A percentile compares a stretch with the other conserved stretches of the same genome.
Conservation (phyloP, 441 rosid genomes). For the Daphne laureola region DNA sequence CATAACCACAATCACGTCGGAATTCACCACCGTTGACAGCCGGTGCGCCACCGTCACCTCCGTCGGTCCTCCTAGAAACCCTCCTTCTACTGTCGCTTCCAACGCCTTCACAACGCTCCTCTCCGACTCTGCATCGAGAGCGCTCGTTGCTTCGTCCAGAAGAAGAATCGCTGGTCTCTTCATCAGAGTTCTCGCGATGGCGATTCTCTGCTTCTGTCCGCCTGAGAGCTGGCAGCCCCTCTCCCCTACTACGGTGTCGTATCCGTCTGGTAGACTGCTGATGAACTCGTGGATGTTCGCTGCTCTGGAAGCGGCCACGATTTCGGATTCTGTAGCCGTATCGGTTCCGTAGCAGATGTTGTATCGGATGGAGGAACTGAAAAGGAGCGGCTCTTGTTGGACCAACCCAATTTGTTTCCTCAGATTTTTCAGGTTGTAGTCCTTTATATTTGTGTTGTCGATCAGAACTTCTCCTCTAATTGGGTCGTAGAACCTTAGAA, state of each 20-base stretch:
- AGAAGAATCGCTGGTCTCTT: slow-evolving; percentile 54
- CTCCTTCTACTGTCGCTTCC: slow-evolving; percentile 24
- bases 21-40: slow-evolving; percentile 48
- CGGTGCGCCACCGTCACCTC: slow-evolving; percentile 63
- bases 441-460: slow-evolving; percentile 30
- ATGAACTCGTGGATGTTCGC: slow-evolving; percentile 50
- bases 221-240: slow-evolving; percentile 68
- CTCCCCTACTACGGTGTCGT: slow-evolving; percentile 57
- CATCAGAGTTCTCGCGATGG: slow-evolving; percentile 52
- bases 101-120: slow-evolving; percentile 39
- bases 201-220: slow-evolving; percentile 62
- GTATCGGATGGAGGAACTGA: slow-evolving; percentile 28
- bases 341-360: slow-evolving; percentile 37
- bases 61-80: slow-evolving; percentile 25
- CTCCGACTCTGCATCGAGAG: slow-evolving; percentile 58
- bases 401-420: slow-evolving; percentile 42
- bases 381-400: slow-evolving; percentile 46
- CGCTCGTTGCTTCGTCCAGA: slow-evolving; percentile 69
- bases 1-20: slow-evolving; percentile 47
- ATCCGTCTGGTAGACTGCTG: slow-evolving; percentile 48
- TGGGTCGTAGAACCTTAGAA: slow-evolving; percentile 46
- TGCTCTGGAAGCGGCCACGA: slow-evolving; percentile 37
- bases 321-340: slow-evolving; percentile 44
- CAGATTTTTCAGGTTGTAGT: slow-evolving; percentile 34
- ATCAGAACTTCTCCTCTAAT: slow-evolving; percentile 29